Conservation (phyloP, 768 basidiomycete species). For the Pisolithus orientalis region DNA sequence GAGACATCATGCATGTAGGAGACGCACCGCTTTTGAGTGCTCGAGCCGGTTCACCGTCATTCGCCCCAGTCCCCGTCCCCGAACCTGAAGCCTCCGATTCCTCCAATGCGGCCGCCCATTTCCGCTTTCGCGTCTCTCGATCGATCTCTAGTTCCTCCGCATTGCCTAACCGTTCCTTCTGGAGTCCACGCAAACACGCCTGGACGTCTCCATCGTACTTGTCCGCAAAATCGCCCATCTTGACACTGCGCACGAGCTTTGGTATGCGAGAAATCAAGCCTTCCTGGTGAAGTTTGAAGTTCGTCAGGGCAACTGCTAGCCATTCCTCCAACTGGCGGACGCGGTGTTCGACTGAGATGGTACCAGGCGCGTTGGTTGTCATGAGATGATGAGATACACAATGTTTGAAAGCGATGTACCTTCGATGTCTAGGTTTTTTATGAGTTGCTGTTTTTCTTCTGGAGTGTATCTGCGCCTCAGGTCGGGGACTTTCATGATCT, state of each 20-base stretch:
- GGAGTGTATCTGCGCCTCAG: constrained; percentile 38
- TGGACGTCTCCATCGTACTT: constrained; percentile 76
- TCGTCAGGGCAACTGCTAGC: constrained; percentile 67
- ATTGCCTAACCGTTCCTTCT: constrained; percentile 54
- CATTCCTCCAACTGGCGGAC: constrained; percentile 69
- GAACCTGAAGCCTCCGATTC: constrained; percentile 40
- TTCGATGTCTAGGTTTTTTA: constrained; percentile 78
- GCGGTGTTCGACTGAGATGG: constrained; percentile 58
- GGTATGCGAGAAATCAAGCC: constrained; percentile 69
- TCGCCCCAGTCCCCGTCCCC: constrained; percentile 23
- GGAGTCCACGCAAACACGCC: constrained; percentile 60
- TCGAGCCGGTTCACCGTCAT: constrained; percentile 34
- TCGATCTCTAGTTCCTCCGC: constrained; percentile 52
- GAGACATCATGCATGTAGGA: background rate
- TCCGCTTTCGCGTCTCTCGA: constrained; percentile 64
- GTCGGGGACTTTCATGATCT: background rate
- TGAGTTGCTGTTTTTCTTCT: constrained; percentile 71
- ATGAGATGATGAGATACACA: background rate
- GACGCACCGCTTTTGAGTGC: constrained; percentile 55
- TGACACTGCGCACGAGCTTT: constrained; percentile 63
- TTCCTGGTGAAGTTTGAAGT: constrained; percentile 71
- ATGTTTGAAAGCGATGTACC: constrained; percentile 32
- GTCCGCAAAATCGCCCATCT: constrained; percentile 71
- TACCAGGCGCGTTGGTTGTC: background rate
- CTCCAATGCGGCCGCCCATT: constrained; percentile 64